Conservation (phyloP, 176 grass and related monocot species). For the Tillandsia fasciculata region DNA sequence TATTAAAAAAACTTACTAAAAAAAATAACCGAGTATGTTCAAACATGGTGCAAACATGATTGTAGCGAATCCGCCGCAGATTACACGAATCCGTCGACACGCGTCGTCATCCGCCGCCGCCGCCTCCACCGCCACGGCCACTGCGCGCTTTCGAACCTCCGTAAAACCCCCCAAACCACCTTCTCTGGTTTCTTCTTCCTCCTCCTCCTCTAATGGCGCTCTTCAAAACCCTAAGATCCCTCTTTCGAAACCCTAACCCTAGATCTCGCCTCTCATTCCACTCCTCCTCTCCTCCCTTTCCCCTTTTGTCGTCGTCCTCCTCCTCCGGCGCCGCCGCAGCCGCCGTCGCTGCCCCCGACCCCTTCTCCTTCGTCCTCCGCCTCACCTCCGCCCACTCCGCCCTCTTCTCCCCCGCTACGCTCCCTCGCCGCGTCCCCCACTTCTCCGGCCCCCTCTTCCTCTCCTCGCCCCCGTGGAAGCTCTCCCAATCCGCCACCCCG, state of each 20-base stretch:
- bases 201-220: conserved; percentile 30
- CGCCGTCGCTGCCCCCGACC: background rate
- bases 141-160: background rate
- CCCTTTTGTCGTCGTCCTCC: conserved; percentile 4
- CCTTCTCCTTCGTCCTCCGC: conserved; percentile 9
- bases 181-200: background rate
- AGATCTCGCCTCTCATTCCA: conserved; percentile 21
- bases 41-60: too few species aligned
- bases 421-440: background rate
- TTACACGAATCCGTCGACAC: too few species aligned
- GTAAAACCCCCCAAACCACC: background rate
- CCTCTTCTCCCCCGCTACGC: conserved; percentile 4
- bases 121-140: too few species aligned
- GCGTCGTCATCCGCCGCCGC: too few species aligned
- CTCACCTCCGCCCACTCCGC: background rate
- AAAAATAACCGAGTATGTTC: too few species aligned
- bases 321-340: conserved; percentile 19
- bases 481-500: conserved; percentile 54
- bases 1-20: too few species aligned
- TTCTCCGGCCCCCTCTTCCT: conserved; percentile 41
- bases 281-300: background rate
- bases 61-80: too few species aligned
- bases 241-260: conserved; percentile 28
- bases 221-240: conserved; percentile 64
- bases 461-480: conserved; percentile 59